A percentile compares a stretch with the other conserved stretches of the same genome.
Conservation (phyloP, 1,139 yeast species). For the Debaryomyces robertsiae region DNA sequence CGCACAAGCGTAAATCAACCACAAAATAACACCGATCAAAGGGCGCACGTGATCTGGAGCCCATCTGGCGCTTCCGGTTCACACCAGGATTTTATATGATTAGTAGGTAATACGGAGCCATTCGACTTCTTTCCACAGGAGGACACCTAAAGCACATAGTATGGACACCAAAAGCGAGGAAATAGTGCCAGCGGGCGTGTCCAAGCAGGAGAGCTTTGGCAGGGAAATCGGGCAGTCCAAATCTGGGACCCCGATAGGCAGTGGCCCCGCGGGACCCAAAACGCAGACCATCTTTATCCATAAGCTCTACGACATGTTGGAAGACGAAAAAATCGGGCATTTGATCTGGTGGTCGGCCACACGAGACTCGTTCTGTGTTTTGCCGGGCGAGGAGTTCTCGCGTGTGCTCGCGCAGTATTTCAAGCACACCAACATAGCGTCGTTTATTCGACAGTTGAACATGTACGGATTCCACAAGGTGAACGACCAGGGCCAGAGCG, state of each 20-base stretch:
- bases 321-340: conserved; percentile 52
- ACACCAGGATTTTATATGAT: not conserved
- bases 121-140: not conserved
- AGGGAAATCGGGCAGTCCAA: not conserved
- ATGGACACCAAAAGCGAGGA: not conserved
- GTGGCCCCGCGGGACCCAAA: conserved; percentile 19
- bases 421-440: conserved; percentile 77
- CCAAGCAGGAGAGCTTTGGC: not conserved
- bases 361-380: conserved; percentile 41
- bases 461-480: conserved; percentile 85
- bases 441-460: conserved; percentile 76
- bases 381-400: conserved; percentile 62
- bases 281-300: conserved; percentile 63
- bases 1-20: too few relatives aligned
- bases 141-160: not conserved
- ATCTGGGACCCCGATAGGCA: not conserved
- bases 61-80: too few relatives aligned
- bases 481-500: conserved; percentile 38
- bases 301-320: conserved; percentile 64
- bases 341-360: conserved; percentile 47
- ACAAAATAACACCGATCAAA: too few relatives aligned
- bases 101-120: not conserved
- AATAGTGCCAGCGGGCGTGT: not conserved
- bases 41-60: too few relatives aligned
- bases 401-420: conserved; percentile 64